Evolutionary conservation across 139 green algal genomes (phyloP).

Genomic region (Micromonas pusilla): DNA sequence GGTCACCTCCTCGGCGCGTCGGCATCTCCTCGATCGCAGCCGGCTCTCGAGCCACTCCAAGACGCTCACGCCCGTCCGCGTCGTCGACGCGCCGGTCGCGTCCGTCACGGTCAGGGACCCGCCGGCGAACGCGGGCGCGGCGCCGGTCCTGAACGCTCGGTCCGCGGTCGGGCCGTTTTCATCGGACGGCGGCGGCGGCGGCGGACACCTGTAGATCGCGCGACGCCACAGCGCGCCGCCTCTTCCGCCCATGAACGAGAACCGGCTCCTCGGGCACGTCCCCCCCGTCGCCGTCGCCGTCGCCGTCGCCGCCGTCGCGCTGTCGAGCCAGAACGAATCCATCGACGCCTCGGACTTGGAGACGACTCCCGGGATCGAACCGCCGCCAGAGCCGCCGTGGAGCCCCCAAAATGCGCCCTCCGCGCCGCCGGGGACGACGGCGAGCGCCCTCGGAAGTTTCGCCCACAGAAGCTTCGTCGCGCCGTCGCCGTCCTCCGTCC

Average conservation of each 20-base stretch:
- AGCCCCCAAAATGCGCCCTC: constrained; percentile 10
- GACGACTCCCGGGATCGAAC: neutral
- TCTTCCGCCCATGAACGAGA: constrained; percentile 83
- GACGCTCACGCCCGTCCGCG: neutral
- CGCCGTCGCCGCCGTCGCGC: neutral
- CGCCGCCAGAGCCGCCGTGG: neutral
- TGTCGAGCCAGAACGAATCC: constrained; percentile 26
- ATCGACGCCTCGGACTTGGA: neutral
- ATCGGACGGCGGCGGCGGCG: neutral
- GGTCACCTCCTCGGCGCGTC: neutral
- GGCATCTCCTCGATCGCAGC: neutral
- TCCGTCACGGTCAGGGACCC: constrained; percentile 2
- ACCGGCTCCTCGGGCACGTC: constrained; percentile 50
- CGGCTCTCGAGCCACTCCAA: neutral
- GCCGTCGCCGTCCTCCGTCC: neutral
- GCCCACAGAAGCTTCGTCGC: neutral
- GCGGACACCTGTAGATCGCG: constrained; percentile 50
- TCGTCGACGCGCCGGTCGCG: neutral
- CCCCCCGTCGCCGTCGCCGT: neutral
- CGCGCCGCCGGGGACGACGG: neutral
- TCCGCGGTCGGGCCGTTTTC: neutral
- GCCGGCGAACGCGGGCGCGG: neutral
- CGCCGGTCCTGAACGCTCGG: neutral
- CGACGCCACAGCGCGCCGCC: constrained; percentile 70
- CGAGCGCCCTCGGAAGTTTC: neutral